Conservation (phyloP, 352 stramenopile genomes). For the Phytophthora pseudosyringae region DNA sequence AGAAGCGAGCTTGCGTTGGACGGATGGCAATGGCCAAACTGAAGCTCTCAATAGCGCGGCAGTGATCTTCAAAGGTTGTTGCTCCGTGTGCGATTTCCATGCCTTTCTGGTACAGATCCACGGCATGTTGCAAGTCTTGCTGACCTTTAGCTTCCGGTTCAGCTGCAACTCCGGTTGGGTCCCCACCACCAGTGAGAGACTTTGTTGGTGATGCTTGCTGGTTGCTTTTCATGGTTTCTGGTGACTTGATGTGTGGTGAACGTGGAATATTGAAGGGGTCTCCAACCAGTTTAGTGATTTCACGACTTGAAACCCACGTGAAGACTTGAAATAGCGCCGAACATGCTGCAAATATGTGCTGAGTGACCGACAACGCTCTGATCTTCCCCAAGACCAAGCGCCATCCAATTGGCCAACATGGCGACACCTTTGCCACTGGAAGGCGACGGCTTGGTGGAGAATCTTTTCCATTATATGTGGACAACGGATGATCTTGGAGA, state of each 20-base stretch:
- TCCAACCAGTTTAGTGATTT: conserved; percentile 6
- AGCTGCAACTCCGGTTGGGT: neutral
- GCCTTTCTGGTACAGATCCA: conserved; percentile 81
- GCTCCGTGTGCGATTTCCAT: conserved; percentile 72
- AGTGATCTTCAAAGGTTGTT: conserved; percentile 63
- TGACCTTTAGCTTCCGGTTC: conserved; percentile 62
- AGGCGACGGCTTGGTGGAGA: conserved; percentile 88
- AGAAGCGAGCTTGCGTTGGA: conserved; percentile 74
- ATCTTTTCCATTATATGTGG: conserved; percentile 92
- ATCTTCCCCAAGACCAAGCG: conserved; percentile 6
- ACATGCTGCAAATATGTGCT: conserved; percentile 20
- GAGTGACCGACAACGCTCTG: conserved; percentile 4
- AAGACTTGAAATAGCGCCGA: conserved; percentile 36
- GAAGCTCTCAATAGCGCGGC: conserved; percentile 76
- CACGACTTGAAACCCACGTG: conserved; percentile 25
- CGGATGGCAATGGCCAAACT: conserved; percentile 78
- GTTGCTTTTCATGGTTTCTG: conserved; percentile 26
- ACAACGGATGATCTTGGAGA: conserved; percentile 92
- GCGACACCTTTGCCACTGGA: conserved; percentile 71
- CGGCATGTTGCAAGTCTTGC: conserved; percentile 74
- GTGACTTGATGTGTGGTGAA: neutral
- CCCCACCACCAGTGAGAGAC: conserved; percentile 10
- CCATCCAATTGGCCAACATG: conserved; percentile 40
- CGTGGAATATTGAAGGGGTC: neutral
- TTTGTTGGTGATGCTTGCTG: conserved; percentile 26